A percentile compares a stretch with the other conserved stretches of the same genome.
Evolutionary conservation across 1,284 basidiomycete species (phyloP).

Genomic region (Sparassis latifolia): DNA sequence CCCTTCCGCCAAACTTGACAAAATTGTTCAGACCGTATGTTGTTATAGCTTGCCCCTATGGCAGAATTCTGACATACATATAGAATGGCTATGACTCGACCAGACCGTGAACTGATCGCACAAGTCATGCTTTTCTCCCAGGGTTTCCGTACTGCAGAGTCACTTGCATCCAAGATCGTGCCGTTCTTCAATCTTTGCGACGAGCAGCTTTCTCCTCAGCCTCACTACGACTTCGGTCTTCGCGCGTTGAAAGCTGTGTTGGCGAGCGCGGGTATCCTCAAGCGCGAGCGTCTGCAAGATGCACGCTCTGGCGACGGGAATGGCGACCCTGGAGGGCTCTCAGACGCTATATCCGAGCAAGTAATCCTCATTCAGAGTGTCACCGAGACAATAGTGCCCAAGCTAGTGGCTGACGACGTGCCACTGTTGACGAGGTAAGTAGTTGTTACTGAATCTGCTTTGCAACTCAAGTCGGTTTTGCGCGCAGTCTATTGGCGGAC

Average conservation of each 20-base stretch:
- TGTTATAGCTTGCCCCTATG: not conserved
- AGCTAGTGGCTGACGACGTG: constrained; percentile 96
- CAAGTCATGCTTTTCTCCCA: constrained; percentile 99
- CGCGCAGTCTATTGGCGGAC: constrained; percentile 79
- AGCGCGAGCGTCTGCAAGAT: constrained; percentile 78
- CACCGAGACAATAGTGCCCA: constrained; percentile 98
- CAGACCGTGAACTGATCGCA: constrained; percentile 96
- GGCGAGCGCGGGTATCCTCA: constrained; percentile 94
- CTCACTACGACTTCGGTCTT: constrained; percentile 99
- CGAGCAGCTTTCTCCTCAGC: constrained; percentile 94
- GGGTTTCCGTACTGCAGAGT: constrained; percentile 97
- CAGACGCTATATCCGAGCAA: constrained; percentile 78
- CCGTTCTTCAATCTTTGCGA: constrained; percentile 99
- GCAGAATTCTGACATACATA: constrained; percentile 1
- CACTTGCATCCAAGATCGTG: constrained; percentile 93
- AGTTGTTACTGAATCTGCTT: constrained; percentile 2
- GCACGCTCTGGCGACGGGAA: constrained; percentile 37
- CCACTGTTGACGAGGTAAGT: constrained; percentile 83
- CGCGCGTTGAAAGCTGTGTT: constrained; percentile 97
- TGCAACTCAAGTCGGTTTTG: not conserved
- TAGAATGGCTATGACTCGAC: constrained; percentile 98
- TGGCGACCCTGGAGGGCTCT: constrained; percentile 48
- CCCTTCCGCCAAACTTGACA: constrained; percentile 93
- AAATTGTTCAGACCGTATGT: constrained; percentile 89
- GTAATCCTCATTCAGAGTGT: constrained; percentile 98